A percentile compares a stretch with the other conserved stretches of the same genome.
phyloP scores from a whole-genome alignment of 257 asterid species.

The Misopates orontium region DNA sequence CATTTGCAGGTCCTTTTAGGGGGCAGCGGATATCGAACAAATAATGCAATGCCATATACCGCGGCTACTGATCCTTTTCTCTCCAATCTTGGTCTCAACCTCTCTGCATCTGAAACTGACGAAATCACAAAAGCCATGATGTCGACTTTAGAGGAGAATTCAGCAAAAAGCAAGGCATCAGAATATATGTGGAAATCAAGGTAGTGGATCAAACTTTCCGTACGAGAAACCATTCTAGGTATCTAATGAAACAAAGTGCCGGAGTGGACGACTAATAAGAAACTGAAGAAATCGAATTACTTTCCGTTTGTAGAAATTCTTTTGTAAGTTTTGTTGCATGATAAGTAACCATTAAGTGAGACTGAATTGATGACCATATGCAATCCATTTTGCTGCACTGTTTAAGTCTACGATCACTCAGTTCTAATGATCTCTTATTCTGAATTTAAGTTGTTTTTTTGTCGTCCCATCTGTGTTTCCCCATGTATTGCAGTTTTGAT shows the following conservation, averaged over 20 bases:
- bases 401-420: too few species aligned
- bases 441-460: neutral
- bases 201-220: slow-evolving; percentile 34
- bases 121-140: slow-evolving; percentile 68
- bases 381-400: too few species aligned
- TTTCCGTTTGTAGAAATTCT: too few species aligned
- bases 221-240: neutral
- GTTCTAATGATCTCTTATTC: too few species aligned
- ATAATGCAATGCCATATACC: slow-evolving; percentile 43
- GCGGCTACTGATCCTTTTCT: slow-evolving; percentile 55
- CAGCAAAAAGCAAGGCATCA: slow-evolving; percentile 38
- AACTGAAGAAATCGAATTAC: too few species aligned
- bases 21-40: slow-evolving; percentile 59
- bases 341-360: too few species aligned
- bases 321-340: too few species aligned
- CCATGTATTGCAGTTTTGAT: slow-evolving; percentile 50
- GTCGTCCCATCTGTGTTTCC: neutral
- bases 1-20: slow-evolving; percentile 82
- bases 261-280: too few species aligned
- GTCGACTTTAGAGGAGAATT: slow-evolving; percentile 59
- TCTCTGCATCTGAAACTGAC: slow-evolving; percentile 62
- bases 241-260: too few species aligned
- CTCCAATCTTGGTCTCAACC: slow-evolving; percentile 62
- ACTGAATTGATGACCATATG: too few species aligned
- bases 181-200: slow-evolving; percentile 71